Base-by-base conservation (phyloP, 805 yeast species). In the Candida tibetensis region DNA sequence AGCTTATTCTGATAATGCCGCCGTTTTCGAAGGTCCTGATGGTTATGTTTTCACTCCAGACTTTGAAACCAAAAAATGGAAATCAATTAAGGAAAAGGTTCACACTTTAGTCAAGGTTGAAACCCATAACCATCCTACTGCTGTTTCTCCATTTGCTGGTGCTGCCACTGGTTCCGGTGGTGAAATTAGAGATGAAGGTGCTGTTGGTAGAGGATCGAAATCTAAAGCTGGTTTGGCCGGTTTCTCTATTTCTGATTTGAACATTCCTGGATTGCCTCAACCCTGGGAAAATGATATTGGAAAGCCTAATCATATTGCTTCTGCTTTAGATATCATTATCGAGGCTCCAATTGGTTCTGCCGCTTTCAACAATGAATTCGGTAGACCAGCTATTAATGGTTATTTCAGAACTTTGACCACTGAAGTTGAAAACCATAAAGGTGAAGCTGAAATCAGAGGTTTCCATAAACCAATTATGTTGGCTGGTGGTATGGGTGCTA, bases 91-190 rank as follows among this genome's bases (percentile, higher is more conserved):
- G 47, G 99, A 93, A 67, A 71, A 69, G 34, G 95, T 91, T 15
- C 93, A 90, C 48, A 87, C 95, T 55, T 71, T 93, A 50, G 86
- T 90, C 57, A 93, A 93, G 63, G 99, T 93, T 36, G 99, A 93
- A 68, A 93, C 99, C 17, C 99, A 93, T 64, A 93, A 93, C 69
- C 99, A 93, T 64, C 99, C 99, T 39, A 93, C 99, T 17, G 99
- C 99, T 1, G 97, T 93, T 4, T 91, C 98, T 17, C 99, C 99
- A 28, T 93, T 88, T 67, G 90, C 99, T 3, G 99, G 99, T 64
- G 99, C 99, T 22, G 95, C 99, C 30, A 93, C 99, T 10, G 99
- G 99, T 47, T 90, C 98, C 8, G 99, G 99, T 62, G 99, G 99
- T 71, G 99, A 93, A 68, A 93, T 93, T 56, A 86, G 99, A 75